Conservation (phyloP, 83 land plant genomes). For the Thuja plicata region DNA sequence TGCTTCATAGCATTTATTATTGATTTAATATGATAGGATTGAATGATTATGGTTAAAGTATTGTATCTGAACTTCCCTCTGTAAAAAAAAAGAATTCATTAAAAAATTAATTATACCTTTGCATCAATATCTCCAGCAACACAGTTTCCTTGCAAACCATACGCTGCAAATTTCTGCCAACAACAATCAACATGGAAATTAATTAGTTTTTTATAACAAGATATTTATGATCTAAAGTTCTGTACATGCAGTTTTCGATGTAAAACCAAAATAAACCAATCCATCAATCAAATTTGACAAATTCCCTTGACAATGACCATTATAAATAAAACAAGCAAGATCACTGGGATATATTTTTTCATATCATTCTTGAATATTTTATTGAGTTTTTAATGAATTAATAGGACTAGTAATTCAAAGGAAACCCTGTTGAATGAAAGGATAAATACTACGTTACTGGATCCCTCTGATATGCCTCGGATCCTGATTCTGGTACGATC, state of each 20-base stretch:
- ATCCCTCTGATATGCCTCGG: too few species aligned
- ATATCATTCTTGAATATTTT: not conserved
- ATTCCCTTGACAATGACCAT: not conserved
- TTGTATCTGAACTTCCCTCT: not conserved
- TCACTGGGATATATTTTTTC: not conserved
- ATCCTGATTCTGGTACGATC: too few species aligned
- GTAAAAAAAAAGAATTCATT: not conserved
- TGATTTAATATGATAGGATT: not conserved
- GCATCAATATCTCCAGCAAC: not conserved
- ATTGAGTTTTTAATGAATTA: not conserved
- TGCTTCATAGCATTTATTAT: not conserved
- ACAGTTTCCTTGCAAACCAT: not conserved
- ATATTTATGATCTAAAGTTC: not conserved
- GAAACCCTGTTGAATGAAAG: not conserved
- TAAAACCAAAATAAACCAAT: not conserved
- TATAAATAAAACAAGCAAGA: not conserved
- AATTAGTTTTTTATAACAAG: not conserved
- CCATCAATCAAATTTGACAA: not conserved
- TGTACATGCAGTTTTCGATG: not conserved
- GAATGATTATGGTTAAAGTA: not conserved
- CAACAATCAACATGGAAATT: not conserved
- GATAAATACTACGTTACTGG: too few species aligned
- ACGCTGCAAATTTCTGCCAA: conserved; percentile 10
- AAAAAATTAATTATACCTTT: not conserved
- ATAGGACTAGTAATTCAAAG: not conserved